Base-by-base conservation (phyloP, 2,329 filamentous ascomycete species). In the Zymoseptoria pseudotritici region DNA sequence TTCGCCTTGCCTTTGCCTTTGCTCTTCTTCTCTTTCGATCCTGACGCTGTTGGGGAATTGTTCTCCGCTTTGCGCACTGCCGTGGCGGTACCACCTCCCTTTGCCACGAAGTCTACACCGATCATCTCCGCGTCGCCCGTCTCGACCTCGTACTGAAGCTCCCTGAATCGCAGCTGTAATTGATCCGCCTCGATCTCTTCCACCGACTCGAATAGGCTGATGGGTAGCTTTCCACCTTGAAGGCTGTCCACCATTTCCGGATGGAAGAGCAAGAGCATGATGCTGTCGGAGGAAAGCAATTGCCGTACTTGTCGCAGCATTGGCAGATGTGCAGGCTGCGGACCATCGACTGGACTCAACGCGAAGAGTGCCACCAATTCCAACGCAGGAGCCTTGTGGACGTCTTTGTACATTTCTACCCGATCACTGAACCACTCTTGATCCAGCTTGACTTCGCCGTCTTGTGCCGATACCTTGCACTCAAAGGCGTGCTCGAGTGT, bases 71-170 rank as follows among this genome's bases (percentile, higher is more conserved):
- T 69, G 11, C 63, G 60, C 22, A 84, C 78, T 31, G 85, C 85
- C 10, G 88, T 86, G 22, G 91, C 92, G 69, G 90, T 93, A 54
- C 89, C 90, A 53, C 89, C 89, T 49, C 89, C 90, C 56, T 87
- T 86, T 0, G 93, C 92, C 20, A 99, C 88, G 66, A 92, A 96
- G 74, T 97, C 91, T 70, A 99, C 90, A 67, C 90, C 89, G 66
- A 99, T 97, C 91, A 97, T 97, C 75, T 99, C 94, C 1, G 92
- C 92, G 74, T 97, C 92, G 9, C 90, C 91, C 0, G 92, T 96
- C 76, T 97, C 94, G 1, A 97, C 86, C 0, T 88, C 88, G 74
- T 94, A 97, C 1, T 88, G 85, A 9, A 97, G 76, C 71, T 95
- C 88, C 61, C 87, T 84, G 75, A 97, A 97, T 69, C 84, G 88